Evolutionary conservation across 1,284 basidiomycete genomes (phyloP).

Genomic region (Porodaedalea pini): DNA sequence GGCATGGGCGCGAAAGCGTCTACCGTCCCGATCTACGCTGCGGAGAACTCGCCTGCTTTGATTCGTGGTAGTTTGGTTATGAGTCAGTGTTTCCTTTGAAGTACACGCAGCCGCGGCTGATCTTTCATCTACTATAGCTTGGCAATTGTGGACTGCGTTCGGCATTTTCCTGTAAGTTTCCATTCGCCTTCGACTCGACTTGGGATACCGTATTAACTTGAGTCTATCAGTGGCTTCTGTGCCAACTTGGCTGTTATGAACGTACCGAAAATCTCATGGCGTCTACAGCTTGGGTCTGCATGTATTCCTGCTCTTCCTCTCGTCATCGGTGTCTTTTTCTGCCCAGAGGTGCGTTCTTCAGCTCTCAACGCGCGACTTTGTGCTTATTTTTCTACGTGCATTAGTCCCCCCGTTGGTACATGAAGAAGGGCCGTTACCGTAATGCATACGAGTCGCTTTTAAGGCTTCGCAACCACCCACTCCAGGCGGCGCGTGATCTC

Average conservation of each 20-base stretch:
- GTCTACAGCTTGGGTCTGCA: conserved; percentile 52
- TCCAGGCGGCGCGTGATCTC: conserved; percentile 61
- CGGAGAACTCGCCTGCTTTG: conserved; percentile 56
- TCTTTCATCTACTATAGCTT: not conserved
- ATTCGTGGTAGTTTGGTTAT: conserved; percentile 46
- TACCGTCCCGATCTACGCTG: conserved; percentile 57
- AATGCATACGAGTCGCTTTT: conserved; percentile 56
- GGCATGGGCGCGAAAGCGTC: conserved; percentile 67
- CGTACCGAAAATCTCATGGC: conserved; percentile 49
- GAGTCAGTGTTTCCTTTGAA: not conserved
- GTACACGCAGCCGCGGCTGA: not conserved
- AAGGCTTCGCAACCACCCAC: conserved; percentile 56
- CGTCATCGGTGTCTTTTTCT: conserved; percentile 41
- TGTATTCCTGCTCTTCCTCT: conserved; percentile 53
- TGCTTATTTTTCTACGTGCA: conserved; percentile 48
- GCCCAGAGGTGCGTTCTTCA: conserved; percentile 45
- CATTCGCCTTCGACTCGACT: conserved; percentile 6
- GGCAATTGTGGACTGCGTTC: conserved; percentile 45
- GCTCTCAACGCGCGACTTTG: not conserved
- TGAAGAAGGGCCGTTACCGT: conserved; percentile 58
- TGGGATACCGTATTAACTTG: not conserved
- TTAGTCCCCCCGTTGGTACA: conserved; percentile 67
- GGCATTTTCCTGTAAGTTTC: conserved; percentile 52
- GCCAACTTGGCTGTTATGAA: conserved; percentile 48
- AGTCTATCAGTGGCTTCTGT: no score